Evolutionary conservation across 2,329 filamentous ascomycete genomes (phyloP).

Genomic region (Endocalyx cinctus): DNA sequence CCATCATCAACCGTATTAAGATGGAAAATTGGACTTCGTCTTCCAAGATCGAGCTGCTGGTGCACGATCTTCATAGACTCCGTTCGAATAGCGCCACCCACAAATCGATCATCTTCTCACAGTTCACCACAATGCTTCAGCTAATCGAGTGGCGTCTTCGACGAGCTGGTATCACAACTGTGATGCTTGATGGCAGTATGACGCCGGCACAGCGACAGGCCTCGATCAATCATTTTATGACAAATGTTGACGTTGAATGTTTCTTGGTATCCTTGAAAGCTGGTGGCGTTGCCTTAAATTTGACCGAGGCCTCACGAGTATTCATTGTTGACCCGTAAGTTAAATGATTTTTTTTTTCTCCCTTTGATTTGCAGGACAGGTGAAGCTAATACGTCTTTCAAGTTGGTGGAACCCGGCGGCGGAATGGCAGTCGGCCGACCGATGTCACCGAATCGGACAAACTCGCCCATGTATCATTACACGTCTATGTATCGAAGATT

Average conservation of each 20-base stretch:
- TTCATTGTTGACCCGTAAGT: constrained; percentile 95
- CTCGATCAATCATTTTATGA: constrained; percentile 96
- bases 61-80: constrained; percentile 89
- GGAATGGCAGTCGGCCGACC: constrained; percentile 96
- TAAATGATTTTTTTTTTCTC: background rate
- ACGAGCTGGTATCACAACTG: constrained; percentile 94
- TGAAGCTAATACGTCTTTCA: too few species aligned
- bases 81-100: constrained; percentile 88
- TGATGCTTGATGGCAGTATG: constrained; percentile 98
- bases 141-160: constrained; percentile 95
- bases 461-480: constrained; percentile 91
- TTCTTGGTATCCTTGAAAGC: constrained; percentile 96
- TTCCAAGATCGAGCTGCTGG: constrained; percentile 94
- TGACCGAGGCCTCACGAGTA: constrained; percentile 90
- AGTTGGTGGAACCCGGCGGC: constrained; percentile 99
- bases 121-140: constrained; percentile 96
- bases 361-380: too few species aligned
- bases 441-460: constrained; percentile 93
- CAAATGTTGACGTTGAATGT: constrained; percentile 86
- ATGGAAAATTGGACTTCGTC: constrained; percentile 99
- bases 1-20: constrained; percentile 97
- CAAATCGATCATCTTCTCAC: constrained; percentile 96
- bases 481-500: constrained; percentile 92
- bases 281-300: constrained; percentile 88
- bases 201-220: constrained; percentile 88